phyloP scores from a whole-genome alignment of 2,329 filamentous ascomycete species.

The Aspergillus texensis region DNA sequence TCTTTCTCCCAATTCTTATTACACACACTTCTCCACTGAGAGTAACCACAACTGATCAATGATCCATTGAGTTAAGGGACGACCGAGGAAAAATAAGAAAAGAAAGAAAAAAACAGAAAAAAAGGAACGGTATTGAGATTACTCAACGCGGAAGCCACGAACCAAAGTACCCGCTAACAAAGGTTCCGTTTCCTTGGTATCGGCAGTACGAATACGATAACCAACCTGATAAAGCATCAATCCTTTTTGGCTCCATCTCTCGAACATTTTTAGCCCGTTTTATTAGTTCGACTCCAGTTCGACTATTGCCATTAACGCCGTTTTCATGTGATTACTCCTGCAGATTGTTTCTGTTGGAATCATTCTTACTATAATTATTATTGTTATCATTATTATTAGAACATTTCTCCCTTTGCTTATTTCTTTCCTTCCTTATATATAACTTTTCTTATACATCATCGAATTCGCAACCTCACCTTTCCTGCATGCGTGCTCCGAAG shows the following conservation, averaged over 20 bases:
- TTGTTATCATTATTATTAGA: neutral
- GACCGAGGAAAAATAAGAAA: neutral
- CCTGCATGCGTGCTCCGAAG: constrained; percentile 11
- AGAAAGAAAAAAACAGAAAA: neutral
- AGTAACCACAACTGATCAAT: too few species aligned
- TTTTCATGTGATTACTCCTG: constrained; percentile 8
- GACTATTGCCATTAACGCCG: neutral
- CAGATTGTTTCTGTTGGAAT: neutral
- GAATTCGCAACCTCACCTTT: neutral
- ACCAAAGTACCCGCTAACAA: neutral
- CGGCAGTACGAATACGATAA: constrained; percentile 13
- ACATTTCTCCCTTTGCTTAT: neutral
- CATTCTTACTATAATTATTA: neutral
- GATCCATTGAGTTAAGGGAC: neutral
- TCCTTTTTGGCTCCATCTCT: constrained; percentile 2
- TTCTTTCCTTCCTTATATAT: constrained; percentile 8
- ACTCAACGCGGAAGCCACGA: neutral
- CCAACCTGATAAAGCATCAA: constrained; percentile 5
- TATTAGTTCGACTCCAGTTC: constrained; percentile 5
- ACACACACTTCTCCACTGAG: neutral
- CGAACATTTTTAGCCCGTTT: constrained; percentile 1
- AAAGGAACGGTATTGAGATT: neutral
- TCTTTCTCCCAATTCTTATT: neutral
- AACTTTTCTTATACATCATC: neutral
- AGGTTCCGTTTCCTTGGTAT: neutral